A percentile compares a stretch with the other conserved stretches of the same genome.
Evolutionary conservation across 345 rosid genomes (phyloP).

Genomic region (Carallia pectinifolia): DNA sequence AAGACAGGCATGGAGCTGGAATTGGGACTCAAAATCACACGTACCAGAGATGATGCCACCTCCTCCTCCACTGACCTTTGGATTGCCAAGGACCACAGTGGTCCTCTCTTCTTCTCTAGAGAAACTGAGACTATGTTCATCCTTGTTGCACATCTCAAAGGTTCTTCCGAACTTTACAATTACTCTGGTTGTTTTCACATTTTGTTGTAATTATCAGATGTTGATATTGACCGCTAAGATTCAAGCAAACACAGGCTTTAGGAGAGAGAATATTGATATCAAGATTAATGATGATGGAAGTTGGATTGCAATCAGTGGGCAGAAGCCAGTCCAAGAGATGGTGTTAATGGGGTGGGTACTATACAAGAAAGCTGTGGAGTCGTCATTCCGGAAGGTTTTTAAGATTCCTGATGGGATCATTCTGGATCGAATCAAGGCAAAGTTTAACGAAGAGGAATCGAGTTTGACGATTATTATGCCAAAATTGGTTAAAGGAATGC

Average conservation of each 20-base stretch:
- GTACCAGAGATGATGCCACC: constrained; percentile 54
- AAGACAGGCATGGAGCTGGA: constrained; percentile 64
- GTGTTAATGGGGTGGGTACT: constrained; percentile 58
- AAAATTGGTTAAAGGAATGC: constrained; percentile 56
- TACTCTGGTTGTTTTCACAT: background rate
- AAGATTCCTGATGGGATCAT: constrained; percentile 54
- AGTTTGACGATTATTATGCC: constrained; percentile 61
- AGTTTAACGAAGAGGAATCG: constrained; percentile 51
- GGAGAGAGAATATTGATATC: constrained; percentile 54
- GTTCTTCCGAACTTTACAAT: constrained; percentile 20
- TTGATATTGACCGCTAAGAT: background rate
- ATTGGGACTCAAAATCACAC: constrained; percentile 71
- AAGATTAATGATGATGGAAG: constrained; percentile 67
- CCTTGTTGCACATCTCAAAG: constrained; percentile 70
- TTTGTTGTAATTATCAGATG: background rate
- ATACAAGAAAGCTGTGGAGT: constrained; percentile 54
- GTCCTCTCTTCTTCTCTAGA: constrained; percentile 57
- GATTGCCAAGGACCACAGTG: constrained; percentile 46
- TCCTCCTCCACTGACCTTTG: constrained; percentile 48
- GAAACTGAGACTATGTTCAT: constrained; percentile 71
- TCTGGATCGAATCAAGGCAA: constrained; percentile 65
- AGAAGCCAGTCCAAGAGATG: constrained; percentile 69
- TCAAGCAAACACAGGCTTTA: constrained; percentile 50
- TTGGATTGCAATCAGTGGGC: constrained; percentile 50
- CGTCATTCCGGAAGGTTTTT: constrained; percentile 54